A percentile compares a stretch with the other conserved stretches of the same genome.
Evolutionary conservation across 805 yeast species (phyloP).

Genomic region (Ogataea kodamae): DNA sequence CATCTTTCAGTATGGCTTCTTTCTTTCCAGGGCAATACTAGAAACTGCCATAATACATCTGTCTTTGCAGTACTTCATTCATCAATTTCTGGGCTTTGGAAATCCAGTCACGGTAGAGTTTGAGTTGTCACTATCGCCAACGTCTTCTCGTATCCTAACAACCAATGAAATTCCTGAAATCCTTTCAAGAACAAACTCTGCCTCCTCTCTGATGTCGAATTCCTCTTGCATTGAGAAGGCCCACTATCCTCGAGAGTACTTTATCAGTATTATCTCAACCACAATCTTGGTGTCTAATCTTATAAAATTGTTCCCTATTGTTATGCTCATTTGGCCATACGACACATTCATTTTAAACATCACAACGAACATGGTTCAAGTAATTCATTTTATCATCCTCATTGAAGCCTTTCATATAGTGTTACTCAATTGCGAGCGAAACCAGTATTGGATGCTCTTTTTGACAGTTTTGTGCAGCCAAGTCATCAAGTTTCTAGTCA

Average conservation of each 20-base stretch:
- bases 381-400: conserved; percentile 30
- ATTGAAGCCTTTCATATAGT: conserved; percentile 34
- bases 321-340: conserved; percentile 96
- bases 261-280: conserved; percentile 48
- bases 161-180: conserved; percentile 1
- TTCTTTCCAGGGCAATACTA: conserved; percentile 48
- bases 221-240: conserved; percentile 19
- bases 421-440: conserved; percentile 23
- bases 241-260: conserved; percentile 35
- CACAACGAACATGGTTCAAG: conserved; percentile 32
- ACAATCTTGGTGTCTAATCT: conserved; percentile 75
- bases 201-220: conserved; percentile 14
- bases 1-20: conserved; percentile 51
- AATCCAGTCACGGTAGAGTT: conserved; percentile 21
- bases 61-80: conserved; percentile 35
- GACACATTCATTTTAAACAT: conserved; percentile 60
- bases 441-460: conserved; percentile 30
- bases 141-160: conserved; percentile 6
- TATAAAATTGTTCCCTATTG: conserved; percentile 80
- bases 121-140: conserved; percentile 9
- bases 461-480: conserved; percentile 27
- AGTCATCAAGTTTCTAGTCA: conserved; percentile 18
- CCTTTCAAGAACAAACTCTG: conserved; percentile 5
- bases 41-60: conserved; percentile 22
- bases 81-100: conserved; percentile 33